Evolutionary conservation across 176 grass and related monocot genomes (phyloP).

Genomic region (Carex parvula): DNA sequence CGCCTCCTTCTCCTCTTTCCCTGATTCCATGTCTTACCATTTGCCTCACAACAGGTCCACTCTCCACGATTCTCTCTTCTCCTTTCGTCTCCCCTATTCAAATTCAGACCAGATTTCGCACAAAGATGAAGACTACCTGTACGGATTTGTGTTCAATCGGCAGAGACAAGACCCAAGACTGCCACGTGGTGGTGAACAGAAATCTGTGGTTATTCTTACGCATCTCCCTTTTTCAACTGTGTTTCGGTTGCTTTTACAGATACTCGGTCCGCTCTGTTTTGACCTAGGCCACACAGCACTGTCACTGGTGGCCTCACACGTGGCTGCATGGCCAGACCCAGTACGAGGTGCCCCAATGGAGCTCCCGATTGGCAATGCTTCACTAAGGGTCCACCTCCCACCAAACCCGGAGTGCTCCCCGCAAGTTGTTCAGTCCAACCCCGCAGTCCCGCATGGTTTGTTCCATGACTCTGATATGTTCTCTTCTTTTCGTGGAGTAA

Average conservation of each 20-base stretch:
- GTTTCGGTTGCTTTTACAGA: conserved; percentile 80
- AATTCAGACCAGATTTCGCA: background rate
- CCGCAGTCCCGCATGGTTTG: conserved; percentile 62
- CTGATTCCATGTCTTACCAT: conserved; percentile 99
- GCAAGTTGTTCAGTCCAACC: conserved; percentile 48
- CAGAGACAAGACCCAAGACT: conserved; percentile 93
- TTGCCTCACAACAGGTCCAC: conserved; percentile 81
- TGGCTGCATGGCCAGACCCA: conserved; percentile 73
- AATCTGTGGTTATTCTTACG: conserved; percentile 87
- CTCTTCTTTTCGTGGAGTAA: conserved; percentile 60
- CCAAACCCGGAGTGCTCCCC: conserved; percentile 41
- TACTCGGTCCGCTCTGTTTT: conserved; percentile 96
- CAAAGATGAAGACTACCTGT: conserved; percentile 42
- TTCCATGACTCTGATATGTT: conserved; percentile 95
- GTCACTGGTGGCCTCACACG: conserved; percentile 77
- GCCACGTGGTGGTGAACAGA: conserved; percentile 93
- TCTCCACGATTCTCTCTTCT: conserved; percentile 94
- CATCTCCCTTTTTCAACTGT: conserved; percentile 65
- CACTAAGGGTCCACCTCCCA: conserved; percentile 66
- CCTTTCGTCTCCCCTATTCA: conserved; percentile 70
- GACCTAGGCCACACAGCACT: conserved; percentile 76
- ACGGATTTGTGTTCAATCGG: conserved; percentile 97
- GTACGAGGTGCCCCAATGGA: conserved; percentile 56
- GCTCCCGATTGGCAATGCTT: conserved; percentile 77
- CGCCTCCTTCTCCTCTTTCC: conserved; percentile 95